Conservation (phyloP, 2,329 filamentous ascomycete genomes). For the Chlorencoelia australis region DNA sequence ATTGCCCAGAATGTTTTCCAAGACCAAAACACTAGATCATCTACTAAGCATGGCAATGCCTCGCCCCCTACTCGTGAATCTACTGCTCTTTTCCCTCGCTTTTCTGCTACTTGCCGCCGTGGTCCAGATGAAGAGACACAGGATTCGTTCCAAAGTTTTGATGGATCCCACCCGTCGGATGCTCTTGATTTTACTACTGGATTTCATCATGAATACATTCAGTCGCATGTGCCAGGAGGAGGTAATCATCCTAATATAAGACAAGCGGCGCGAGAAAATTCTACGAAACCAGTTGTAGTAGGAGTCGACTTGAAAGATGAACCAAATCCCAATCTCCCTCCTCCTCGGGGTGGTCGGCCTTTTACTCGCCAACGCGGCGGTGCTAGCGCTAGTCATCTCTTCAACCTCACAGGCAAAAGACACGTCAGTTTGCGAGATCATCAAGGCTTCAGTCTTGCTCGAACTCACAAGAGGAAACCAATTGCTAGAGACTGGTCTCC, state of each 20-base stretch:
- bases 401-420: conserved; percentile 38
- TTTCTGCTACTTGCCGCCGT: too few species aligned
- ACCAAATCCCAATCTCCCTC: conserved; percentile 13
- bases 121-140: too few species aligned
- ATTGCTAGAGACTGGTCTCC: conserved; percentile 65
- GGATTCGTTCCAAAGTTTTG: conserved; percentile 10
- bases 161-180: conserved; percentile 17
- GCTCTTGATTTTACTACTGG: conserved; percentile 21
- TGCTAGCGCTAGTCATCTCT: too few species aligned
- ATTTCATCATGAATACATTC: conserved; percentile 10
- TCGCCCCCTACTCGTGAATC: too few species aligned
- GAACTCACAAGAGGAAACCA: conserved; percentile 48
- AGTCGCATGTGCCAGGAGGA: conserved; percentile 12
- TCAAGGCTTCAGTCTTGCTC: conserved; percentile 41
- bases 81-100: too few species aligned
- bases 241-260: background rate
- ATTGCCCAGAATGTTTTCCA: too few species aligned
- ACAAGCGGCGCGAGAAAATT: too few species aligned
- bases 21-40: too few species aligned
- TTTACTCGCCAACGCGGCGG: too few species aligned
- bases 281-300: too few species aligned
- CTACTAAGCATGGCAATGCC: too few species aligned
- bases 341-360: too few species aligned
- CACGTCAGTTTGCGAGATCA: conserved; percentile 42
- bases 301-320: conserved; percentile 16